These are phyloP conservation scores for Melanogaster broomeanus DNA, from an alignment of 768 basidiomycete genomes.

Conservation along the genomic window DNA sequence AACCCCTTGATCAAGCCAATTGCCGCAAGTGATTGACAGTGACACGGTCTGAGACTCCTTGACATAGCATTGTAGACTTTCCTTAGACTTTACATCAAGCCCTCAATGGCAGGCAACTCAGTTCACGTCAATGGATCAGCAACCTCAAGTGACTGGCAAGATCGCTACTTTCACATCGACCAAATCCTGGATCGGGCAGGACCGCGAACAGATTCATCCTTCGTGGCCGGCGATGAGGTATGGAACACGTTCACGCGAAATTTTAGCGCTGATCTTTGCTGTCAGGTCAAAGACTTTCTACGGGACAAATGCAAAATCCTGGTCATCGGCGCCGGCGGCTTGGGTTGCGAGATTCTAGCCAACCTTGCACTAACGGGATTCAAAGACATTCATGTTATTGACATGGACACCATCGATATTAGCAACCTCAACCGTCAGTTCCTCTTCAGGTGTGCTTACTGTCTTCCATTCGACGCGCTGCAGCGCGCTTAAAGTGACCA, in stretches of 20 bases:
- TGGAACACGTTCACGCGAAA: constrained; percentile 17
- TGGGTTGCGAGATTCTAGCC: constrained; percentile 96
- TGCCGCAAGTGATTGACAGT: no score
- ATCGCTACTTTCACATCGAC: constrained; percentile 81
- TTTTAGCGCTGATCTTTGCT: neutral
- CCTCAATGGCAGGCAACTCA: constrained; percentile 25
- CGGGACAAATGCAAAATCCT: constrained; percentile 86
- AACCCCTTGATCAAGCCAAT: no score
- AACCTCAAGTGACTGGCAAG: constrained; percentile 47
- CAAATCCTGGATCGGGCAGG: constrained; percentile 84
- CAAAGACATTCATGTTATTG: constrained; percentile 98
- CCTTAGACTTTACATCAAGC: constrained; percentile 10
- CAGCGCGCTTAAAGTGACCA: constrained; percentile 1
- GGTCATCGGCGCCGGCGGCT: constrained; percentile 96
- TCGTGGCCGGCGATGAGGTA: constrained; percentile 81
- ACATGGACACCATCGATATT: constrained; percentile 99
- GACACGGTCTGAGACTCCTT: no score
- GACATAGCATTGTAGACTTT: constrained; percentile 16
- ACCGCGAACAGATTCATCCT: constrained; percentile 86
- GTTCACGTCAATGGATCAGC: constrained; percentile 37
- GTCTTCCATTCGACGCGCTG: neutral
- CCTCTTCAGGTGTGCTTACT: constrained; percentile 74
- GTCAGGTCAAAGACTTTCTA: constrained; percentile 85
- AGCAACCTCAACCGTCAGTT: constrained; percentile 99
- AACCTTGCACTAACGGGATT: constrained; percentile 96